Conservation (phyloP, 148 eudicot species). For the Rhododendron kiyosumense region DNA sequence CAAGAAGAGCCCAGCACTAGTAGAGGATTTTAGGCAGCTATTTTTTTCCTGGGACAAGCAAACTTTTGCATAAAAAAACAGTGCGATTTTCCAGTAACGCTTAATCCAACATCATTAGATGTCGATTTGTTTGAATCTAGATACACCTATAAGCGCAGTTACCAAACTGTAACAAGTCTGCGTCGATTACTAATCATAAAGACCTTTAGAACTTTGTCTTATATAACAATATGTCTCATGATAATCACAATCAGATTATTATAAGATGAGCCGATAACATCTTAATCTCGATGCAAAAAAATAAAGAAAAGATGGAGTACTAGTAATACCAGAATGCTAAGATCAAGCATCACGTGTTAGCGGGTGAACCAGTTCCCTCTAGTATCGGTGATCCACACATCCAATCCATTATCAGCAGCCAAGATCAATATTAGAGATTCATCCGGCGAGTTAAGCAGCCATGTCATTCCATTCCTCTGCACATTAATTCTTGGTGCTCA, state of each 20-base stretch:
- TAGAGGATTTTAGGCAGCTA: too few species aligned
- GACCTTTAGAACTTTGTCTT: not conserved
- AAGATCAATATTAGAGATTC: constrained; percentile 28
- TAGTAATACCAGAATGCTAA: constrained; percentile 18
- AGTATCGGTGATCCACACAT: constrained; percentile 16
- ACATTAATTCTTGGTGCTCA: not conserved
- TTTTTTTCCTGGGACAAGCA: too few species aligned
- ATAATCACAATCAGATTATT: not conserved
- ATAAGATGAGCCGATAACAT: not conserved
- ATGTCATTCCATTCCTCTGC: constrained; percentile 52
- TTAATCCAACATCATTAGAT: too few species aligned
- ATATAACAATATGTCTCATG: not conserved
- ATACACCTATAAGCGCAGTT: constrained; percentile 42
- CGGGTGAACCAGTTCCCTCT: constrained; percentile 41
- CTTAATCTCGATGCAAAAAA: not conserved
- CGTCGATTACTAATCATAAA: not conserved
- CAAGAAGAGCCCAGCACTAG: too few species aligned
- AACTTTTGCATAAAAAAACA: too few species aligned
- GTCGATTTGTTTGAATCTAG: not conserved
- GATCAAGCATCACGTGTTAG: constrained; percentile 26
- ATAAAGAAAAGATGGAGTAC: not conserved
- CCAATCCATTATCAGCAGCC: constrained; percentile 43
- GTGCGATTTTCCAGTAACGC: too few species aligned
- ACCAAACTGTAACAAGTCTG: constrained; percentile 22
- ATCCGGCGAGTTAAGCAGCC: constrained; percentile 43